Conservation (phyloP, 148 eudicot species). For the Chenopodium formosanum region DNA sequence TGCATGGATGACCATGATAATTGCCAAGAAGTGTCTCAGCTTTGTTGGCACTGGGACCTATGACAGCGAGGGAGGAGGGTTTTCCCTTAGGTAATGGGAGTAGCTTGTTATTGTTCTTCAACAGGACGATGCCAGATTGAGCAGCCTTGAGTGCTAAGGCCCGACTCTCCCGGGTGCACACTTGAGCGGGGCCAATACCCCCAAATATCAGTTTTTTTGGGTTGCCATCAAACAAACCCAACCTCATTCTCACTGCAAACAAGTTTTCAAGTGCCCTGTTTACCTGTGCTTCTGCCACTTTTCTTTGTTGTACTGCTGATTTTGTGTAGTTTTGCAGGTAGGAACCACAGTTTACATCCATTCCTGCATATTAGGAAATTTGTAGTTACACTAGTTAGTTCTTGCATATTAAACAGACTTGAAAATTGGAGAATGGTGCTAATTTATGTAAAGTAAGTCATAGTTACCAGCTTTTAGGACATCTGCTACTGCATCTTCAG, state of each 20-base stretch:
- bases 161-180: slow-evolving; percentile 54
- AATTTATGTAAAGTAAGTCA: not conserved
- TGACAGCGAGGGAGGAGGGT: slow-evolving; percentile 11
- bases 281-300: slow-evolving; percentile 45
- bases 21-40: slow-evolving; percentile 57
- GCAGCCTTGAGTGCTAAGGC: slow-evolving; percentile 79
- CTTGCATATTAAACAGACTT: not conserved
- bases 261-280: slow-evolving; percentile 84
- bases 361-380: slow-evolving; percentile 38
- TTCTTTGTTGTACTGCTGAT: slow-evolving; percentile 60
- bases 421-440: not conserved
- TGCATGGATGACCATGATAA: slow-evolving; percentile 79
- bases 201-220: slow-evolving; percentile 47
- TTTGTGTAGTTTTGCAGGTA: slow-evolving; percentile 66
- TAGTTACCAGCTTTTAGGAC: slow-evolving; percentile 82
- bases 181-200: slow-evolving; percentile 45
- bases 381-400: not conserved
- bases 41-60: slow-evolving; percentile 75
- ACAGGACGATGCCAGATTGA: slow-evolving; percentile 63
- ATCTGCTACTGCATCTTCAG: slow-evolving; percentile 82
- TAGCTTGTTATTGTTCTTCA: slow-evolving; percentile 55
- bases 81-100: slow-evolving; percentile 37
- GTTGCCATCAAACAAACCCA: slow-evolving; percentile 72
- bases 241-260: slow-evolving; percentile 67
- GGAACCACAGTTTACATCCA: slow-evolving; percentile 84